These are phyloP conservation scores for Cokeromyces recurvatus DNA, from an alignment of 371 early-diverging fungal species.

Conservation along the genomic window DNA sequence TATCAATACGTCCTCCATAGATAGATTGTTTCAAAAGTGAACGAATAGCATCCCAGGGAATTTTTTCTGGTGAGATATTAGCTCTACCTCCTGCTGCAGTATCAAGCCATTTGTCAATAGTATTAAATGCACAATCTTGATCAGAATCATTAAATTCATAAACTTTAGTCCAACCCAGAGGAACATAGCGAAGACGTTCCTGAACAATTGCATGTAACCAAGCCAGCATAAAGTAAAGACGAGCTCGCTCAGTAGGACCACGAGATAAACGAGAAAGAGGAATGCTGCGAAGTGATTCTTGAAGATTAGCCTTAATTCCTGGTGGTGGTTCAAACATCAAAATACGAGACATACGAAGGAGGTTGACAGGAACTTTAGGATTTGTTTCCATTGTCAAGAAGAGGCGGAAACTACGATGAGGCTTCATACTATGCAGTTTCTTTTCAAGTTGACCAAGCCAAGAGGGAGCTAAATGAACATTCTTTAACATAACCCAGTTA, in stretches of 20 bases:
- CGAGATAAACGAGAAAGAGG: conserved; percentile 53
- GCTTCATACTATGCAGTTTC: conserved; percentile 81
- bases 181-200: conserved; percentile 94
- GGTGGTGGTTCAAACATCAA: conserved; percentile 96
- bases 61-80: conserved; percentile 90
- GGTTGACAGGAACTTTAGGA: conserved; percentile 91
- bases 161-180: conserved; percentile 95
- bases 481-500: conserved; percentile 95
- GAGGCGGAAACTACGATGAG: conserved; percentile 83
- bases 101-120: conserved; percentile 91
- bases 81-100: conserved; percentile 74
- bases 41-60: conserved; percentile 94
- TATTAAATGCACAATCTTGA: conserved; percentile 84
- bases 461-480: conserved; percentile 91
- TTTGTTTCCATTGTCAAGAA: conserved; percentile 98
- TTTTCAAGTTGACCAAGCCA: conserved; percentile 97
- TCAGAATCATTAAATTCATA: conserved; percentile 99
- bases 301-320: conserved; percentile 92
- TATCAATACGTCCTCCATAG: conserved; percentile 97
- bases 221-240: conserved; percentile 92
- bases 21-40: conserved; percentile 84
- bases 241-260: conserved; percentile 83
- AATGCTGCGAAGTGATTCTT: conserved; percentile 76
- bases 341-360: conserved; percentile 87
- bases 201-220: conserved; percentile 95